Evolutionary conservation across 176 grass and related monocot genomes (phyloP), one percentile per base, ranked within the genome.

Genomic region (Puya raimondii): DNA sequence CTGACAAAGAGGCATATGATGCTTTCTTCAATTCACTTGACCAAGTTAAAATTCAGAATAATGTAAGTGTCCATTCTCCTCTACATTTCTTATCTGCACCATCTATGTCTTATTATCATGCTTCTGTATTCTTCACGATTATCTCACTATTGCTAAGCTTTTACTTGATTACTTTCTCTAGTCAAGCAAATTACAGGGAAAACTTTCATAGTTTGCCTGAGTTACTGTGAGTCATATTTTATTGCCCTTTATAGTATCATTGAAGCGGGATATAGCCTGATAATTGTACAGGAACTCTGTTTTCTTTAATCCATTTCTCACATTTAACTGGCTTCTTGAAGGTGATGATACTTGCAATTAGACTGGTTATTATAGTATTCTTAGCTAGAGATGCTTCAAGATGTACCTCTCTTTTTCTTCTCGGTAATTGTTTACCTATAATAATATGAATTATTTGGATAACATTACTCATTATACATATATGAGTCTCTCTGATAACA

Each of bases 1-100:
- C 78, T 82, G 94, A 91, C 75, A 91, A 82, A 78, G 94, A 91
- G 51, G 75, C 94, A 70, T 99, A 99, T 65, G 88, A 70, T 74
- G 65, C 63, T 58, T 93, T 99, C 63, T 99, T 92, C 68, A 99
- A 93, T 84, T 93, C 94, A 77, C 89, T 99, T 18, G 89, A 99
- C 68, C 89, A 99, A 93, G 87, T 99, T 50, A 99, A 99, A 88
- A 87, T 83, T 69, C 94, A 99, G 53, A 99, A 99, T 72, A 99
- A 78, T 88, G 94, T 99, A 90, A 93, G 94, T 17, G 49, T 21
- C 7, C 33, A 42, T 50, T 9, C 27, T 57, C 0, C 8, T 23
- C 15, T 25, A n/a, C 20, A 51, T 23, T 76, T 74, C 15, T 66
- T 66, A 77, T 33, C 79, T 57, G 16, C 54, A 57, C 2, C 1